Percentiles rank a stretch among this genome's conserved stretches.
These are phyloP conservation scores for Metroxylon sagu DNA, from an alignment of 176 grass and related monocot genomes.

Conservation along the genomic window DNA sequence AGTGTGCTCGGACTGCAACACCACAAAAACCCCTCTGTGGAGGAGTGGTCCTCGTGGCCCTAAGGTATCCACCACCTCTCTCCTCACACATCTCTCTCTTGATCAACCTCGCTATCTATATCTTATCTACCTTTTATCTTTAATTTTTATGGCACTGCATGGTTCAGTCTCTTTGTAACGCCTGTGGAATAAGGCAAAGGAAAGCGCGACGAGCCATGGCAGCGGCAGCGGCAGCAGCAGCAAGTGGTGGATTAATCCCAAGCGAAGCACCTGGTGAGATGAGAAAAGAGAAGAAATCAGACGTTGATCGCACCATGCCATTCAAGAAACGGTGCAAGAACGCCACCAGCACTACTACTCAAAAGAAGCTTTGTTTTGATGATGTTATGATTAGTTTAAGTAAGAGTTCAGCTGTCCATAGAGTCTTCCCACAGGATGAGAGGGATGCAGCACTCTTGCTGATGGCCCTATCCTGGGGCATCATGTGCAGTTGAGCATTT, in stretches of 20 bases:
- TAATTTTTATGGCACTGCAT: too few species aligned
- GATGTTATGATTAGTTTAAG: slow-evolving; percentile 49
- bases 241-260: slow-evolving; percentile 6
- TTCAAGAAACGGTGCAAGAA: slow-evolving; percentile 98
- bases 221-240: slow-evolving; percentile 14
- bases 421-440: slow-evolving; percentile 56
- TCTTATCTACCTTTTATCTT: too few species aligned
- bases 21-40: slow-evolving; percentile 8
- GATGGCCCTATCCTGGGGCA: slow-evolving; percentile 80
- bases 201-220: slow-evolving; percentile 15
- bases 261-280: slow-evolving; percentile 19
- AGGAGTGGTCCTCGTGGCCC: slow-evolving; percentile 10
- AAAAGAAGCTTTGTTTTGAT: slow-evolving; percentile 33
- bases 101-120: too few species aligned
- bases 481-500: slow-evolving; percentile 56
- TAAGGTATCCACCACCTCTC: not conserved
- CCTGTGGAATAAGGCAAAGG: slow-evolving; percentile 8
- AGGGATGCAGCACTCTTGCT: slow-evolving; percentile 88
- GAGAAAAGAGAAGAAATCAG: slow-evolving; percentile 63
- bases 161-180: slow-evolving; percentile 10
- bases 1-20: slow-evolving; percentile 5
- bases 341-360: not conserved
- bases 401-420: slow-evolving; percentile 20
- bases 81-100: too few species aligned
- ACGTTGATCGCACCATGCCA: slow-evolving; percentile 60